These are phyloP conservation scores for Lachnellula cervina DNA, from an alignment of 2,329 filamentous ascomycete species.

Conservation along the genomic window DNA sequence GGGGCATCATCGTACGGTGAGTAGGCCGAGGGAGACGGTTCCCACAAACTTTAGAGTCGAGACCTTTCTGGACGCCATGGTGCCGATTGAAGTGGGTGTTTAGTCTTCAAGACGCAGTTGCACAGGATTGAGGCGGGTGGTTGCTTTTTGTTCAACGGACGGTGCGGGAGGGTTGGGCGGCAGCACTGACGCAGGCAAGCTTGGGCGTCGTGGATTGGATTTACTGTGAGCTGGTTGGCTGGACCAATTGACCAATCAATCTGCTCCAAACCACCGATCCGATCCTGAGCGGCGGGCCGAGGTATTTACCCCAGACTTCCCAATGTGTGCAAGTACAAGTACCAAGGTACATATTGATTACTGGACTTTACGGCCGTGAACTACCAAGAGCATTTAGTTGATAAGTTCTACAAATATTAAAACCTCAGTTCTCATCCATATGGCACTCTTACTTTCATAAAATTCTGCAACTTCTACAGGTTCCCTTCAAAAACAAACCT, in stretches of 20 bases:
- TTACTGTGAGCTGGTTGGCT: neutral
- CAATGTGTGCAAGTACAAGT: neutral
- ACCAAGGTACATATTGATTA: neutral
- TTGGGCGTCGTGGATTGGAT: neutral
- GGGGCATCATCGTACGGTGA: conserved; percentile 59
- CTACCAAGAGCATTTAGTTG: neutral
- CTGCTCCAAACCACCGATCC: neutral
- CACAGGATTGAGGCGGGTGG: neutral
- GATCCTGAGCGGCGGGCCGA: neutral
- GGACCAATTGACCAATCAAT: neutral
- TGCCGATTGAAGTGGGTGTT: neutral
- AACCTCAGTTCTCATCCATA: neutral
- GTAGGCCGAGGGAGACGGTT: conserved; percentile 78
- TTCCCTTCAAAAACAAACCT: neutral
- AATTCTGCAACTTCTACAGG: neutral
- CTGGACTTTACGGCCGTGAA: neutral
- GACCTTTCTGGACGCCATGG: conserved; percentile 64
- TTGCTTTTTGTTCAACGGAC: neutral
- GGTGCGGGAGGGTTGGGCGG: neutral
- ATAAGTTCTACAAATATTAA: neutral
- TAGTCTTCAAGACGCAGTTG: conserved; percentile 3
- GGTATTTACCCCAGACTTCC: neutral
- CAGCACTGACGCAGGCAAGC: neutral
- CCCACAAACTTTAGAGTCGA: conserved; percentile 88
- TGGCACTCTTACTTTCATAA: neutral